phyloP scores from a whole-genome alignment of 2,329 filamentous ascomycete species.

The Xylariaceae sp. region DNA sequence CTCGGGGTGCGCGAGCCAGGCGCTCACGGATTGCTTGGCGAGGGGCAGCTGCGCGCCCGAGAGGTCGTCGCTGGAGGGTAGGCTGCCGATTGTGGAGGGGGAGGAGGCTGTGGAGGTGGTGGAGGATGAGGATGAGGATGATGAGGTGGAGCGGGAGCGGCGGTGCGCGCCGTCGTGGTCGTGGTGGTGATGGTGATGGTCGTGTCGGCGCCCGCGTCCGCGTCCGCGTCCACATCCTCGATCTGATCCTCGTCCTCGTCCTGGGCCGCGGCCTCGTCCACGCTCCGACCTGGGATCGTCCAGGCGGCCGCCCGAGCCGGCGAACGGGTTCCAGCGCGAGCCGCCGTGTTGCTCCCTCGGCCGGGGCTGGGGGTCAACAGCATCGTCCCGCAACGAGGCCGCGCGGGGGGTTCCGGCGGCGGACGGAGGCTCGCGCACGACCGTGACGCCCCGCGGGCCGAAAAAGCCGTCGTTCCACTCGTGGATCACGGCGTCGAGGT shows the following conservation, averaged over 20 bases:
- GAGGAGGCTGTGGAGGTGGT: conserved; percentile 38
- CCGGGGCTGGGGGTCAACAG: too few species aligned
- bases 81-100: conserved; percentile 51
- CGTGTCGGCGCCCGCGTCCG: conserved; percentile 10
- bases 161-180: neutral
- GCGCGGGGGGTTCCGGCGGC: neutral
- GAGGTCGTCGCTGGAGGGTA: conserved; percentile 57
- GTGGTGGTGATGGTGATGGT: conserved; percentile 8
- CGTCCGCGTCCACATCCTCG: conserved; percentile 6
- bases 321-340: neutral
- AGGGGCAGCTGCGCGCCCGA: conserved; percentile 51
- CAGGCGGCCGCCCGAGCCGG: neutral
- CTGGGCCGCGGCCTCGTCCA: neutral
- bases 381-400: neutral
- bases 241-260: conserved; percentile 6
- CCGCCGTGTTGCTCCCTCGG: too few species aligned
- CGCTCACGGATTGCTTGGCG: conserved; percentile 46
- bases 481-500: conserved; percentile 44
- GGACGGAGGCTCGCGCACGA: conserved; percentile 30
- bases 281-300: conserved; percentile 1
- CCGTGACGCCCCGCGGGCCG: conserved; percentile 49
- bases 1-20: conserved; percentile 55
- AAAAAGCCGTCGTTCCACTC: conserved; percentile 65
- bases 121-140: conserved; percentile 42
- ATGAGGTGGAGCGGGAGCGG: conserved; percentile 35